Conservation (phyloP, 2,329 filamentous ascomycete genomes). For the Aspergillus sp. region DNA sequence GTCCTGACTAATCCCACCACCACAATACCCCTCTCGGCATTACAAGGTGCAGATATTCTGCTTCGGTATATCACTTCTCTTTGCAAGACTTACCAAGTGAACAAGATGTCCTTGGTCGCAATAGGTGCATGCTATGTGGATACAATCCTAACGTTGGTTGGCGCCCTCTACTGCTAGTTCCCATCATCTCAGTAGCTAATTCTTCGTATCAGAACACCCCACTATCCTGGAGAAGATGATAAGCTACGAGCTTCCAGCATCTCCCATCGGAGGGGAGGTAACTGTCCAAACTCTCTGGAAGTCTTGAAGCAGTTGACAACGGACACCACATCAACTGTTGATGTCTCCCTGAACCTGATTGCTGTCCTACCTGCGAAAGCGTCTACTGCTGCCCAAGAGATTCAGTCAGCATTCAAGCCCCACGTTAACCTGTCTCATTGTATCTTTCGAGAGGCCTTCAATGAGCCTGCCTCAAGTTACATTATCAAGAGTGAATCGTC, state of each 20-base stretch:
- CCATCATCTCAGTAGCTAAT: conserved; percentile 6
- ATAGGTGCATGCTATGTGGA: conserved; percentile 71
- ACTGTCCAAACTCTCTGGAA: conserved; percentile 70
- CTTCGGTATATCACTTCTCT: background rate
- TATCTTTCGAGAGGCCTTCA: conserved; percentile 58
- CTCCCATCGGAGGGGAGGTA: conserved; percentile 67
- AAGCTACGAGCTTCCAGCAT: conserved; percentile 68
- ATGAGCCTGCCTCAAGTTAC: conserved; percentile 67
- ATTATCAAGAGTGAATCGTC: conserved; percentile 63
- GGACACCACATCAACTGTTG: conserved; percentile 7
- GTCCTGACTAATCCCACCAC: conserved; percentile 27
- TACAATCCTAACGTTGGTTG: conserved; percentile 64
- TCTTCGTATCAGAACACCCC: conserved; percentile 36
- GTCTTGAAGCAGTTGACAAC: conserved; percentile 66
- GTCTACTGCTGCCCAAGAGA: conserved; percentile 54
- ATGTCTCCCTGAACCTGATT: conserved; percentile 40
- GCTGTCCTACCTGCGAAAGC: conserved; percentile 55
- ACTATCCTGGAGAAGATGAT: conserved; percentile 69
- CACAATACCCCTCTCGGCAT: conserved; percentile 1
- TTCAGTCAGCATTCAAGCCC: conserved; percentile 57
- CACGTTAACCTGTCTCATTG: conserved; percentile 56
- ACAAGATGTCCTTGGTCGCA: conserved; percentile 59
- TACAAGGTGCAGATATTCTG: background rate
- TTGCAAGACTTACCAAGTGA: background rate
- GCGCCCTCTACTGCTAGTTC: conserved; percentile 1